Base-by-base conservation (phyloP, 495 filamentous ascomycete species). In the Pyrenopolyporus hunteri region DNA sequence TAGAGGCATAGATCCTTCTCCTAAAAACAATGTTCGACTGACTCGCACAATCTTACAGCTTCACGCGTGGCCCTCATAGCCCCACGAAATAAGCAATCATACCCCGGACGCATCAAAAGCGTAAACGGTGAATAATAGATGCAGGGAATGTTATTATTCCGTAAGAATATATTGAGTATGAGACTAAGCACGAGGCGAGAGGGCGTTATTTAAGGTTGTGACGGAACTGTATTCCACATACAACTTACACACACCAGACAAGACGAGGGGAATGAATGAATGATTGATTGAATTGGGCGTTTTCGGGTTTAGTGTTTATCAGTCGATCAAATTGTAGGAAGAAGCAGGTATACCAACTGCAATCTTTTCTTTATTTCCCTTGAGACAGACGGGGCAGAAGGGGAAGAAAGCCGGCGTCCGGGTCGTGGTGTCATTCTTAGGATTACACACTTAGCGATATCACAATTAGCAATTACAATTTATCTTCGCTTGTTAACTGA, bases 51-150 rank as follows among this genome's bases (percentile, higher is more conserved):
- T 19, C 43, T 17, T n/a, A 26, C 6, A 71, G 69, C 22, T 72
- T 69, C 64, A 70, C 67, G 2, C 69, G 69, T 32, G 69, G 69
- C 11, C 43, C 55, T 5, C 26, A 53, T 10, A 66, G 36, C 28
- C 54, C 56, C 1, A 57, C 58, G 17, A 71, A 70, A 29, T 70
- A 64, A 45, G 35, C 4, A 14, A 31, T 5, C 19, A 5, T 14
- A 3, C 6, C 8, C 4, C 10, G 3, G 3, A 8, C 17, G 6
- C 40, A 29, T 22, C 19, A 26, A 9, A 33, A 10, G 6, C 0
- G 23, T 5, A 16, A 2, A 20, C 13, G 26, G 19, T 42, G 6
- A 22, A 19, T 22, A 13, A 16, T n/a, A n/a, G n/a, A n/a, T n/a
- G n/a, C n/a, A n/a, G n/a, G n/a, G n/a, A n/a, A n/a, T n/a, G n/a